Evolutionary conservation across 208 protist species (phyloP).

Genomic region (Herpetomonas tarakana): DNA sequence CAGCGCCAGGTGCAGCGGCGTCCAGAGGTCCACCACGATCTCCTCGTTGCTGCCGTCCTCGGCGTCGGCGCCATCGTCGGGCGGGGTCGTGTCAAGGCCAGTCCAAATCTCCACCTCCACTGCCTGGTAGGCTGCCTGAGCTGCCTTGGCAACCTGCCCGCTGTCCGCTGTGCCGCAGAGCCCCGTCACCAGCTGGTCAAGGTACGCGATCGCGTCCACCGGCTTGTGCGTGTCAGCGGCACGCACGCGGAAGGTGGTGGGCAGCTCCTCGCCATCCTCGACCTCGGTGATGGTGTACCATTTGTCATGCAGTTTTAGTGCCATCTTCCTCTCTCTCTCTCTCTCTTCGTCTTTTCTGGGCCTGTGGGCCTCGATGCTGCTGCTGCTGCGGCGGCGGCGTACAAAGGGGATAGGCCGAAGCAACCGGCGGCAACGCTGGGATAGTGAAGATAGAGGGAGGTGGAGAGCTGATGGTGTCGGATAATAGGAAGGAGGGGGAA

Average conservation of each 20-base stretch:
- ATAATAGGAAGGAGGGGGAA: not conserved
- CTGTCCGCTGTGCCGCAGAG: conserved; percentile 1
- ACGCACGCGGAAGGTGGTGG: conserved; percentile 42
- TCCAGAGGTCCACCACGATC: conserved; percentile 57
- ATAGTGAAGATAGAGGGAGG: too few species aligned
- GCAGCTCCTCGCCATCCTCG: conserved; percentile 11
- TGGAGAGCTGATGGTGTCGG: too few species aligned
- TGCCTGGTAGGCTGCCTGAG: conserved; percentile 36
- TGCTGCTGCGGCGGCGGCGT: not conserved
- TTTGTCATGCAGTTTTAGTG: conserved; percentile 4
- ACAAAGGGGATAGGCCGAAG: not conserved
- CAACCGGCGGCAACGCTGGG: too few species aligned
- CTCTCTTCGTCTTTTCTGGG: conserved; percentile 1
- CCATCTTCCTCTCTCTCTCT: conserved; percentile 12
- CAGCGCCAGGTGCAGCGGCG: conserved; percentile 59
- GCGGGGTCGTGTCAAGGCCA: conserved; percentile 15
- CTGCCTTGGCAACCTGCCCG: not conserved
- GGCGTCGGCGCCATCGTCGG: conserved; percentile 42
- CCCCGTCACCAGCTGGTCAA: conserved; percentile 14
- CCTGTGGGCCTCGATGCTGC: conserved; percentile 6
- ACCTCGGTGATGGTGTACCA: conserved; percentile 32
- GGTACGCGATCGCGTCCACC: conserved; percentile 21
- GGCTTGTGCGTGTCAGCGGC: conserved; percentile 15
- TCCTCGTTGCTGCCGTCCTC: conserved; percentile 28
- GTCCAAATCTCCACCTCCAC: conserved; percentile 47